These are phyloP conservation scores for Cladophialophora carrionii DNA, from an alignment of 2,329 filamentous ascomycete genomes.

Conservation along the genomic window DNA sequence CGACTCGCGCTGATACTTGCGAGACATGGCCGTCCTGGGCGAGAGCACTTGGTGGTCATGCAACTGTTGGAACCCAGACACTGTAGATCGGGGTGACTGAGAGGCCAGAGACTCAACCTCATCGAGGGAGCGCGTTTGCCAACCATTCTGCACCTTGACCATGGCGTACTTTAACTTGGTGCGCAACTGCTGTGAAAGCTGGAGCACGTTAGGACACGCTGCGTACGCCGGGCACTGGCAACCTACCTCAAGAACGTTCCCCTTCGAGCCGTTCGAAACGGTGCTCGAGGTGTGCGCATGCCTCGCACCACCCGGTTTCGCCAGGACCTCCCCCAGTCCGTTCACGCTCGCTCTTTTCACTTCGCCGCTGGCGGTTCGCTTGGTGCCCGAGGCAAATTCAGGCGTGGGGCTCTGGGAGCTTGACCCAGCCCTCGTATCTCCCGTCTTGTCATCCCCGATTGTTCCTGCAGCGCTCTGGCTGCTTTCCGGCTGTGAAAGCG, in stretches of 20 bases:
- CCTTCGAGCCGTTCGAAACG: constrained; percentile 27
- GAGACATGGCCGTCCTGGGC: constrained; percentile 52
- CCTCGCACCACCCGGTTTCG: constrained; percentile 10
- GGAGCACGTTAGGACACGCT: constrained; percentile 35
- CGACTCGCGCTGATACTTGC: constrained; percentile 32
- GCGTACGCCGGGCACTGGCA: too few relatives aligned
- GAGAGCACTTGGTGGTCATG: constrained; percentile 54
- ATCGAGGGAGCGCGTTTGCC: constrained; percentile 76
- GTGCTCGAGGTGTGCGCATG: constrained; percentile 31
- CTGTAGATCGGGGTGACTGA: constrained; percentile 65
- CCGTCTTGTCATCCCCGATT: background rate
- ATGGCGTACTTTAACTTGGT: constrained; percentile 89
- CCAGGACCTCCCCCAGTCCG: constrained; percentile 24
- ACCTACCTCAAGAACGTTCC: constrained; percentile 34
- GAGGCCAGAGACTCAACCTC: constrained; percentile 77
- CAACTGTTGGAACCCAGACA: constrained; percentile 59
- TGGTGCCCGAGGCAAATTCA: constrained; percentile 24
- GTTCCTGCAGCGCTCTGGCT: constrained; percentile 11
- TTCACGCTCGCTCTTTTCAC: constrained; percentile 34
- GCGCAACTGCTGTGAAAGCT: constrained; percentile 78
- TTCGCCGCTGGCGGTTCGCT: constrained; percentile 35
- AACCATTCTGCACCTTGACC: constrained; percentile 88
- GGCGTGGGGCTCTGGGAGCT: constrained; percentile 30
- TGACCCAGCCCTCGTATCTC: constrained; percentile 14
- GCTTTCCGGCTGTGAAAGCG: constrained; percentile 15